Base-by-base conservation (phyloP, 225 moss, liverwort and hornwort species). In the Straminergon stramineum region DNA sequence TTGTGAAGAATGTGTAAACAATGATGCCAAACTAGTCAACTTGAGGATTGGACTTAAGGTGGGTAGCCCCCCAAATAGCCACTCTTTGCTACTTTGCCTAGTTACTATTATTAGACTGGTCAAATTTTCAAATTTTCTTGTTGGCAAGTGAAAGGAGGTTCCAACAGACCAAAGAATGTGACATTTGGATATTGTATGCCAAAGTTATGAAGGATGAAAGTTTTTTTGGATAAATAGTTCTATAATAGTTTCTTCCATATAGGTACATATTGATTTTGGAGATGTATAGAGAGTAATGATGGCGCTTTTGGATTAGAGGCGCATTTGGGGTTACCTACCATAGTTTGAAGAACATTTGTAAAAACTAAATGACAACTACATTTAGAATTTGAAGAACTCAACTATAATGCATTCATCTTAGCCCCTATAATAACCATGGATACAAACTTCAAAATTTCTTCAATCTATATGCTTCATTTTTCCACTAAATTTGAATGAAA, bases 31-130 rank as follows among this genome's bases (percentile, higher is more conserved):
- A 77, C 3, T 3, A 22, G 9, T 23, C 1, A 15, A 1, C 4
- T 75, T 15, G 2, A 15, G 9, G 14, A 53, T 78, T 78, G 15
- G 7, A 55, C 37, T 15, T 8, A 21, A 52, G 5, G 34, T 32
- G 5, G 21, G 13, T 8, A 52, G 48, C 34, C 3, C 3, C 14
- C 8, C 7, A 51, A 51, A 48, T 2, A 0, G 0, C 7, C 1
- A 19, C 2, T 31, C 32, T 51, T 51, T 31, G 2, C 7, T 19
- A 7, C 0, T 75, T 5, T 31, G 2, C 6, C 19, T 75, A 17
- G 0, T 11, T 51, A 51, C 1, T 75, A 75, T 32, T 19, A 75
- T 31, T 51, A 32, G 1, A 31, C 0, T 19, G 0, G 0, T 34
- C 34, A 34, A 21, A 21, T 34, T 76, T 7, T 31, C 2, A 31